Evolutionary conservation across 495 filamentous ascomycete genomes (phyloP), one percentile per base, ranked within the genome.

Genomic region (Podospora pseudoanserina): DNA sequence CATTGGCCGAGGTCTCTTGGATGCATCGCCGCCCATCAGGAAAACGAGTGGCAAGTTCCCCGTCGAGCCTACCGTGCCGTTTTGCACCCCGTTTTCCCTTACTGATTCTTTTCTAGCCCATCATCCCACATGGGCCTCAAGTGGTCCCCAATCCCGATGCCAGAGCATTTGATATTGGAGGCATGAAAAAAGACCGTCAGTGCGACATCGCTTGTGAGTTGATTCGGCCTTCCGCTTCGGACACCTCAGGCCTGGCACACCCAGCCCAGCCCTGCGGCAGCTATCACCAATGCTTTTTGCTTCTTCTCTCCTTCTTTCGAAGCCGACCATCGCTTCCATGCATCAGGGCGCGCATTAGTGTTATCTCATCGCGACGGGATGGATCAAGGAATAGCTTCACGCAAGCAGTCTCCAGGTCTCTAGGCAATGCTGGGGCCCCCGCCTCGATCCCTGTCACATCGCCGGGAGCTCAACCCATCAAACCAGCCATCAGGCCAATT

Each of bases 401-500:
- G 27, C 19, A 30, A 28, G 27, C 59, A n/a, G 20, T 32, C 59
- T 27, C 59, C 30, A 32, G 26, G 61, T n/a, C 61, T 49, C 65
- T 65, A 57, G 61, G 56, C 60, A 34, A 65, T 53, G 20, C 20
- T 57, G 39, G 39, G 65, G 64, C 73, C 75, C 74, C 75, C 75
- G 72, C 72, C 73, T 70, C 71, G 57, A 70, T 71, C 72, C 74
- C 65, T 72, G 70, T 70, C 72, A 58, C n/a, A 39, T 62, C 66
- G 60, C 67, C 69, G 74, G 70, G 63, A 55, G 57, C 65, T 65
- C 65, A 67, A 69, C 70, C 72, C 74, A 73, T 68, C 26, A 64
- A 44, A 44, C 75, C 70, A 76, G 75, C 76, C 75, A 67, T 78
- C 75, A 73, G 59, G 60, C 76, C 75, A 70, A 73, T 77, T 78